phyloP scores from a whole-genome alignment of 73 alveolate species.

The Tetrahymena thermophila region DNA sequence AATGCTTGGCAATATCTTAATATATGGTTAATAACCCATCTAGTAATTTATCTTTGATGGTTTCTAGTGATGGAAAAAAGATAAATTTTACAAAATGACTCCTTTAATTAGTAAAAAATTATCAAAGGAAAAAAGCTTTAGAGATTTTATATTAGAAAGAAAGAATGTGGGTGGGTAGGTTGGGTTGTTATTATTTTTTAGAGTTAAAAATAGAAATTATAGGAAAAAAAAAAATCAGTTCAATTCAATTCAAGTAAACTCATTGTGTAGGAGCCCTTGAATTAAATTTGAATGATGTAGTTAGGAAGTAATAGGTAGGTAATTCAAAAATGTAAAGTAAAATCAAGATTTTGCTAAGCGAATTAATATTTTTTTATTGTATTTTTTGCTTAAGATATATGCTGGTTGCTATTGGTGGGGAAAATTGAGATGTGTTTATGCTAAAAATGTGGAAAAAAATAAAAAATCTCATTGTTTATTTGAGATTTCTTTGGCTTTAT shows the following conservation, averaged over 20 bases:
- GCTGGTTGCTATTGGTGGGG: neutral
- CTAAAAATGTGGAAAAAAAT: neutral
- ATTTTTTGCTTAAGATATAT: neutral
- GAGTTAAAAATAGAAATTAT: neutral
- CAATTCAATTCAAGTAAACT: neutral
- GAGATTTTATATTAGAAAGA: neutral
- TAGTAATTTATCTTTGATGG: neutral
- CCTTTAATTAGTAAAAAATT: neutral
- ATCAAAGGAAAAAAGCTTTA: neutral
- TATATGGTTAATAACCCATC: neutral
- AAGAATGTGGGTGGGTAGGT: neutral
- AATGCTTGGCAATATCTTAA: neutral
- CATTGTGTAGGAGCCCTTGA: neutral
- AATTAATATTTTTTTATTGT: neutral
- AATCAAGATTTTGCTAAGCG: neutral
- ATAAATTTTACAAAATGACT: neutral
- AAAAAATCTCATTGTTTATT: neutral
- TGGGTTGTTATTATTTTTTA: neutral
- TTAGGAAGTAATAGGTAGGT: neutral
- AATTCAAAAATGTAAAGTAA: neutral
- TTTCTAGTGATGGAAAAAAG: neutral
- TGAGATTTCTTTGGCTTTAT: neutral
- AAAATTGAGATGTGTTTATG: neutral
- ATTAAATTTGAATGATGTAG: neutral
- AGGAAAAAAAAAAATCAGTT: neutral